Base-by-base conservation (phyloP, 129 eudicot genomes). In the Flaveria sonorensis region DNA sequence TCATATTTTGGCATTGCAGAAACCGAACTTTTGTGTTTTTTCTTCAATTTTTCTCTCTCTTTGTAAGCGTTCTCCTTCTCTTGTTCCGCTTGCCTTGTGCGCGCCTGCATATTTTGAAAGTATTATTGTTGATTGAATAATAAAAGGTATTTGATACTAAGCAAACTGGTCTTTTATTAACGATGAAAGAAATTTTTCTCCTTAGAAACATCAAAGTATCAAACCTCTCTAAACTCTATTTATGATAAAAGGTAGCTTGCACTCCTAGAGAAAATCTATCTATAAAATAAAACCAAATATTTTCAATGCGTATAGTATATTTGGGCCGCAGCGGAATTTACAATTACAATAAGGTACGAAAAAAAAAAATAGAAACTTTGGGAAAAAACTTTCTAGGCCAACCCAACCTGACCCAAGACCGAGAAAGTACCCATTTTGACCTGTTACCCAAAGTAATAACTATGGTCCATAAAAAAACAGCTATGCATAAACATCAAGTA, bases 21-120 rank as follows among this genome's bases (percentile, higher is more conserved):
- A 81, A 77, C 78, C n/a, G 43, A 83, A 55, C 68, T 80, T 53
- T 86, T 88, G 45, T 78, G 85, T 65, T 81, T 90, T 70, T 73
- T 83, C 82, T 86, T 88, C 85, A 90, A 24, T 13, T 50, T 82
- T n/a, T 91, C 90, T 24, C 86, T 91, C 86, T 84, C 85, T 71
- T 85, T 85, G 90, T 84, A 84, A 42, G 92, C 91, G 69, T 82
- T 85, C 74, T 89, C 92, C 28, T 89, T 82, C 80, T 94, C 96
- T 68, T 79, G 83, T 86, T 84, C 97, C 14, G 89, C 93, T 72
- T 72, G 77, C 62, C 78, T 84, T 74, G 92, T 93, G 62, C 85
- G 89, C 61, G 68, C 87, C 99, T 91, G 89, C 88, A 82, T n/a
- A 23, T 72, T 61, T 47, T 39, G 46, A 56, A 47, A 13, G 71